These are phyloP conservation scores for Microbotryum lychnidis-dioicae DNA, from an alignment of 1,284 basidiomycete species.

Conservation along the genomic window DNA sequence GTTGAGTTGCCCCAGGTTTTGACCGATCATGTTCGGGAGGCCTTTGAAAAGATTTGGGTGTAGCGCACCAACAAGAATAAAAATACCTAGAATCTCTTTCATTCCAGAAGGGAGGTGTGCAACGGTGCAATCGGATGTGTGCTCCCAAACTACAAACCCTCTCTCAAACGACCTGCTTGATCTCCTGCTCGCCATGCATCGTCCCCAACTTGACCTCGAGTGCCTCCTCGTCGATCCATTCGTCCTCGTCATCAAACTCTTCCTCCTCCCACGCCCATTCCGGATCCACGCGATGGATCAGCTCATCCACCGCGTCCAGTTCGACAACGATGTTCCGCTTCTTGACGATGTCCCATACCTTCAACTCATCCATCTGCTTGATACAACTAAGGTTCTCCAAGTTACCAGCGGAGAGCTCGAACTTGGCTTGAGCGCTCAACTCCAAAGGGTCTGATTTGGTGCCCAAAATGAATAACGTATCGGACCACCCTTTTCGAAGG, in stretches of 20 bases:
- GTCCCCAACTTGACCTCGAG: constrained; percentile 9
- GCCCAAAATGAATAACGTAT: constrained; percentile 22
- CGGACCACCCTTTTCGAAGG: constrained; percentile 12
- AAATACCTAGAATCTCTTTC: no score
- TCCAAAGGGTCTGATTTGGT: not conserved
- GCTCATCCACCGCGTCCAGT: constrained; percentile 24
- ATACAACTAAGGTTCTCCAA: constrained; percentile 17
- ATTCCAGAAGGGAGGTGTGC: no score
- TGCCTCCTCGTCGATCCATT: constrained; percentile 9
- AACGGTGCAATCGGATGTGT: no score
- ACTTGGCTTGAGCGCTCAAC: constrained; percentile 1
- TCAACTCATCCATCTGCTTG: constrained; percentile 16
- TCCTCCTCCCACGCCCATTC: constrained; percentile 2
- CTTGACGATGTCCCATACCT: constrained; percentile 29
- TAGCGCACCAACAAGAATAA: not conserved
- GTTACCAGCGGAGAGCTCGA: constrained; percentile 27
- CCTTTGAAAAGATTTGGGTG: constrained; percentile 3
- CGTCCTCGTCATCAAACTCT: constrained; percentile 13
- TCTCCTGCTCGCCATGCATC: constrained; percentile 4
- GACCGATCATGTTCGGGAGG: constrained; percentile 15
- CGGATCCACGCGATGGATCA: constrained; percentile 25
- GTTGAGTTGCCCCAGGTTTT: constrained; percentile 17
- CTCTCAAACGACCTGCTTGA: not conserved
- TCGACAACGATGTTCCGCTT: constrained; percentile 24
- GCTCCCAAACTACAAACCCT: no score